Percentiles rank a stretch among this genome's conserved stretches.
These are phyloP conservation scores for Agaricus subrufescens DNA, from an alignment of 768 basidiomycete species.

Conservation along the genomic window DNA sequence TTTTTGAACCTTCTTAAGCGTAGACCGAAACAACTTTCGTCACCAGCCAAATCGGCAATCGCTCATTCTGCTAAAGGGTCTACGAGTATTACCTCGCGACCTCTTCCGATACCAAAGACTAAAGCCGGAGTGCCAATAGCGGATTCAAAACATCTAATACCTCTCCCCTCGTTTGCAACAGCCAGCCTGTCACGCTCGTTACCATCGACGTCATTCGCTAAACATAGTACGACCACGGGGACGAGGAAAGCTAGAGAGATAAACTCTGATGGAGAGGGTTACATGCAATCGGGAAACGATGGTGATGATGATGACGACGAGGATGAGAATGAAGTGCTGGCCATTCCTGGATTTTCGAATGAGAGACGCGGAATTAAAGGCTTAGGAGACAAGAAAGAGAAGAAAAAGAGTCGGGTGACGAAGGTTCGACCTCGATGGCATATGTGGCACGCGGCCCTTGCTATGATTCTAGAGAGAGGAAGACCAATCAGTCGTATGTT, in stretches of 20 bases:
- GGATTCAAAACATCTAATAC: constrained; percentile 19
- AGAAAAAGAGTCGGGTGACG: constrained; percentile 11
- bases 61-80: constrained; percentile 8
- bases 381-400: constrained; percentile 10
- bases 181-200: constrained; percentile 19
- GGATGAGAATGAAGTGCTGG: neutral
- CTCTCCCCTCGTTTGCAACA: constrained; percentile 38
- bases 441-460: constrained; percentile 74
- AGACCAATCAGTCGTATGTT: constrained; percentile 58
- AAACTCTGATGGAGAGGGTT: constrained; percentile 20
- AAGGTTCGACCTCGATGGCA: constrained; percentile 24
- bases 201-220: constrained; percentile 15
- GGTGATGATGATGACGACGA: constrained; percentile 13
- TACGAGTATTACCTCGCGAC: constrained; percentile 12
- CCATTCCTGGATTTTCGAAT: neutral
- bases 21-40: constrained; percentile 2
- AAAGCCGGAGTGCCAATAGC: constrained; percentile 6
- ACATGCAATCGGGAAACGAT: neutral
- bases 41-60: constrained; percentile 11
- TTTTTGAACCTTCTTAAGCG: constrained; percentile 65
- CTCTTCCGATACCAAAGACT: constrained; percentile 16
- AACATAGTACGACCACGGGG: neutral
- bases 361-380: constrained; percentile 11
- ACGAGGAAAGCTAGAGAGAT: constrained; percentile 12
- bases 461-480: constrained; percentile 78